Percentiles rank a stretch among this genome's conserved stretches.
These are phyloP conservation scores for Acer negundo DNA, from an alignment of 345 rosid species.

Conservation along the genomic window DNA sequence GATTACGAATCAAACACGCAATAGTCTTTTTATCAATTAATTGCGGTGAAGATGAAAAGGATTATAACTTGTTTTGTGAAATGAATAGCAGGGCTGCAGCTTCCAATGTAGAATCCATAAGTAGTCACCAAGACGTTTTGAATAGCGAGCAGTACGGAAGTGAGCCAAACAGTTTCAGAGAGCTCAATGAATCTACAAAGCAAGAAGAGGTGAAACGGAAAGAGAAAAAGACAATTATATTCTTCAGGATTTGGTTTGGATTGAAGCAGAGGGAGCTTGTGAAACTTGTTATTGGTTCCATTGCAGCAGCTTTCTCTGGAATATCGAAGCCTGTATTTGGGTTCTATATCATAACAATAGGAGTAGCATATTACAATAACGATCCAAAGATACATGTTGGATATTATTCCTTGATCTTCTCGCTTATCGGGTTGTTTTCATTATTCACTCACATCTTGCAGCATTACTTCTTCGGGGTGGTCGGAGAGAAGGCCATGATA, in stretches of 20 bases:
- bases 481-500: constrained; percentile 68
- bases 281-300: constrained; percentile 41
- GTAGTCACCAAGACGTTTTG: constrained; percentile 14
- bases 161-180: constrained; percentile 7
- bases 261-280: constrained; percentile 41
- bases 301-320: constrained; percentile 68
- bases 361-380: constrained; percentile 46
- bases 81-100: constrained; percentile 27
- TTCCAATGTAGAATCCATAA: constrained; percentile 19
- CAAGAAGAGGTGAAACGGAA: constrained; percentile 21
- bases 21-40: not conserved
- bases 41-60: not conserved
- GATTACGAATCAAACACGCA: too few relatives aligned
- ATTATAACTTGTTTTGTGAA: constrained; percentile 19
- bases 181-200: constrained; percentile 16
- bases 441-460: constrained; percentile 57
- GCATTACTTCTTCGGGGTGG: constrained; percentile 66
- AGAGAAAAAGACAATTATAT: constrained; percentile 22
- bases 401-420: constrained; percentile 46
- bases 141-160: constrained; percentile 18
- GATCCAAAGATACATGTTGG: constrained; percentile 46
- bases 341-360: constrained; percentile 56
- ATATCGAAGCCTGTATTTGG: constrained; percentile 70
- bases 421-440: constrained; percentile 49
- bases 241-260: constrained; percentile 67